Evolutionary conservation across 768 basidiomycete species (phyloP).

Genomic region (Amanita rubescens): DNA sequence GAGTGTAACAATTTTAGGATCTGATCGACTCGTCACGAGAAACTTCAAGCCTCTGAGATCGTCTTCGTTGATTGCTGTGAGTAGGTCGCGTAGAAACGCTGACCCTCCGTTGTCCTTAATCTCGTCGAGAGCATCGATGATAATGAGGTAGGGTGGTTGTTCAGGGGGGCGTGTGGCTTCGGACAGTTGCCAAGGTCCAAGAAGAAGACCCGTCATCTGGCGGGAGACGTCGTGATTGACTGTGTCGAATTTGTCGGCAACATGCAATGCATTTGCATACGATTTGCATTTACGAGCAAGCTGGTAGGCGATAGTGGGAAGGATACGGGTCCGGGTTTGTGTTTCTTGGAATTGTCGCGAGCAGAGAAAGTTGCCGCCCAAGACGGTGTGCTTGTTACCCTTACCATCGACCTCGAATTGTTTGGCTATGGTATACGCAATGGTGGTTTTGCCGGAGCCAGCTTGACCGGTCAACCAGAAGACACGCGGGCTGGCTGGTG

Average conservation of each 20-base stretch:
- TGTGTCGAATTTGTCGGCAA: neutral
- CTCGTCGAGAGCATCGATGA: neutral
- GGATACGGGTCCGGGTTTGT: neutral
- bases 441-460: neutral
- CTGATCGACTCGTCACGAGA: too few species aligned
- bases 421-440: neutral
- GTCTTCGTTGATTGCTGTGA: too few species aligned
- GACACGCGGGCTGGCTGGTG: neutral
- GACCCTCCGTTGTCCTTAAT: too few species aligned
- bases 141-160: neutral
- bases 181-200: neutral
- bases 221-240: too few species aligned
- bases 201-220: neutral
- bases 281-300: neutral
- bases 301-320: constrained; percentile 3
- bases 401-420: neutral
- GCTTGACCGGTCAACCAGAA: neutral
- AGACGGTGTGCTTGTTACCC: neutral
- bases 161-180: neutral
- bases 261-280: neutral
- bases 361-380: constrained; percentile 6
- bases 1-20: too few species aligned
- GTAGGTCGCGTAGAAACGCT: too few species aligned
- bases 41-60: too few species aligned
- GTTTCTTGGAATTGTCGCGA: neutral